phyloP scores from a whole-genome alignment of 108 stramenopile species.

The Halocafeteria seosinensis region DNA sequence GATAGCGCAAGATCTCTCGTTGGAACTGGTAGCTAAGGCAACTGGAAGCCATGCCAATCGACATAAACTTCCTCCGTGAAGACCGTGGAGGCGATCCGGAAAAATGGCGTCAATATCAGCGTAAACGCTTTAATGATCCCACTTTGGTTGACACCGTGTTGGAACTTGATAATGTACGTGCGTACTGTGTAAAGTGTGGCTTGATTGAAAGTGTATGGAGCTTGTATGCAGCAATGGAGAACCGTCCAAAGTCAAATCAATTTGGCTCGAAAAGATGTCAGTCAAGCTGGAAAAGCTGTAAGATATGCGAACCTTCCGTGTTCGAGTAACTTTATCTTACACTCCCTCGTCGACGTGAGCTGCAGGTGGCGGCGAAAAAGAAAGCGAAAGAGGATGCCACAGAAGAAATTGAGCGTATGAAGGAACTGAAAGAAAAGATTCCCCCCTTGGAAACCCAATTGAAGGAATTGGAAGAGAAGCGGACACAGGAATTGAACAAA shows the following conservation, averaged over 20 bases:
- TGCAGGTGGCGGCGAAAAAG: not conserved
- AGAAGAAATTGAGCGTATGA: not conserved
- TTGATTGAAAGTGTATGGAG: not conserved
- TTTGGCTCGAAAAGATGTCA: not conserved
- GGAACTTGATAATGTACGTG: not conserved
- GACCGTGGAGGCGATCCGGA: not conserved
- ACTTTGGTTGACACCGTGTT: not conserved
- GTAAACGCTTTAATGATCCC: not conserved
- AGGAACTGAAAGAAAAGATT: constrained; percentile 55
- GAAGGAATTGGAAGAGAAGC: constrained; percentile 22
- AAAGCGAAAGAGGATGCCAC: not conserved
- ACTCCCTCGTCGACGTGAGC: not conserved
- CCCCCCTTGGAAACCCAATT: constrained; percentile 18
- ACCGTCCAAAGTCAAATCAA: not conserved
- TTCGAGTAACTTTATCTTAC: not conserved
- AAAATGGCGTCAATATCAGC: not conserved
- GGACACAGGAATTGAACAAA: constrained; percentile 42
- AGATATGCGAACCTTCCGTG: not conserved
- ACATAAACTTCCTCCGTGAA: not conserved
- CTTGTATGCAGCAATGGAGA: not conserved
- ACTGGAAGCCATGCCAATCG: constrained; percentile 1
- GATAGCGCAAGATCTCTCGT: too few species aligned
- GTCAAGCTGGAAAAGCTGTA: not conserved
- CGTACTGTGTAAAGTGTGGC: not conserved
- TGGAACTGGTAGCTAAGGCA: too few species aligned